Percentiles rank a stretch among this genome's conserved stretches.
phyloP scores from a whole-genome alignment of 306 rosid species.

The Prunus kanzakura region DNA sequence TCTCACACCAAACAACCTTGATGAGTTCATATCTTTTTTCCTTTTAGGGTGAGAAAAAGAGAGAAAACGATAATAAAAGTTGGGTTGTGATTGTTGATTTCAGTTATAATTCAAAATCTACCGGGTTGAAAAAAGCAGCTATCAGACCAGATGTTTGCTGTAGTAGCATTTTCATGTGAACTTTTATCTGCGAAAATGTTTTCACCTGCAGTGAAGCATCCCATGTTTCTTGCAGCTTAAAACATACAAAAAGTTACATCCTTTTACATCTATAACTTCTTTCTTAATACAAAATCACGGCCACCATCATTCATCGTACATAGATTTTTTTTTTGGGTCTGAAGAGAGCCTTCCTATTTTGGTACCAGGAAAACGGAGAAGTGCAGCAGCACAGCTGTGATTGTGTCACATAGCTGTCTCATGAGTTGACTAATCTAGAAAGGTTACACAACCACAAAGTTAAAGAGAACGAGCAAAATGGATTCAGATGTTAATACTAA shows the following conservation, averaged over 20 bases:
- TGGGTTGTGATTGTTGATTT: background rate
- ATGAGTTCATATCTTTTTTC: background rate
- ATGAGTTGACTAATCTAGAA: background rate
- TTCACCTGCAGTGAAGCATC: background rate
- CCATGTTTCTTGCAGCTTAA: background rate
- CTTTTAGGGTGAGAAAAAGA: background rate
- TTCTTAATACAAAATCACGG: too few relatives aligned
- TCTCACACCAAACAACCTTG: constrained; percentile 20
- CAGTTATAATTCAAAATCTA: background rate
- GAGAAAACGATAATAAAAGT: background rate
- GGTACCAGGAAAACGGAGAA: too few relatives aligned
- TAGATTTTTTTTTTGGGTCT: too few relatives aligned
- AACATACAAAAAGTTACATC: background rate
- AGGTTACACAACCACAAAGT: background rate
- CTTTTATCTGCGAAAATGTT: background rate
- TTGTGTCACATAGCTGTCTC: background rate
- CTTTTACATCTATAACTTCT: too few relatives aligned
- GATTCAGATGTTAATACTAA: background rate
- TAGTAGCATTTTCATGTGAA: background rate
- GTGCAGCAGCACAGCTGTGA: too few relatives aligned
- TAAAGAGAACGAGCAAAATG: background rate
- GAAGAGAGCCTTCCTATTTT: too few relatives aligned
- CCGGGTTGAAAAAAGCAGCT: background rate
- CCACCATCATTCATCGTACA: too few relatives aligned
- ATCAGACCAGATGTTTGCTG: background rate